Percentiles rank a stretch among this genome's conserved stretches.
Evolutionary conservation across 805 yeast genomes (phyloP).

Genomic region (Schwanniomyces polymorphus): DNA sequence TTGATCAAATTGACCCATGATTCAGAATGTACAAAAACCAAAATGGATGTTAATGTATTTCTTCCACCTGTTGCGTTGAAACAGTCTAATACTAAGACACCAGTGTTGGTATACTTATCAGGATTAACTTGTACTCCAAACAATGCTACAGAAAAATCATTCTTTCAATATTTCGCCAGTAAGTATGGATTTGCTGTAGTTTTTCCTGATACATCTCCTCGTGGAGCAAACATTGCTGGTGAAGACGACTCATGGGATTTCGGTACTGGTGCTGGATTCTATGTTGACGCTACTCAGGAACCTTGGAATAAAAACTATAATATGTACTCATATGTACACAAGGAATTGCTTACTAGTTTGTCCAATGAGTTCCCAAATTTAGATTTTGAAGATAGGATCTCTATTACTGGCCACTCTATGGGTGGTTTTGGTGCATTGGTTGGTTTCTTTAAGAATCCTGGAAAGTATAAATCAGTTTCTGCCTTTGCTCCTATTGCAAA

Average conservation of each 20-base stretch:
- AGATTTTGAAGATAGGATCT: constrained; percentile 58
- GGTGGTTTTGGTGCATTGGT: constrained; percentile 94
- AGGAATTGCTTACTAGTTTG: constrained; percentile 64
- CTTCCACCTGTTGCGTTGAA: constrained; percentile 52
- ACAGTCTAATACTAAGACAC: constrained; percentile 42
- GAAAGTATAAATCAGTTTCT: constrained; percentile 71
- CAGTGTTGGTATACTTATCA: constrained; percentile 76
- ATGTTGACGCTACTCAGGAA: constrained; percentile 75
- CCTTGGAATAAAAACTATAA: constrained; percentile 74
- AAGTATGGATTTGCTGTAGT: constrained; percentile 84
- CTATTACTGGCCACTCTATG: constrained; percentile 97
- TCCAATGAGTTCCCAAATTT: constrained; percentile 43
- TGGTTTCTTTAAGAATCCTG: constrained; percentile 64
- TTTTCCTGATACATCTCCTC: constrained; percentile 96
- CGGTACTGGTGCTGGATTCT: constrained; percentile 95
- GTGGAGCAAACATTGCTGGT: constrained; percentile 77
- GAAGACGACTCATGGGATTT: constrained; percentile 85
- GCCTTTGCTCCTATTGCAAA: constrained; percentile 91
- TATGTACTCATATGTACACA: constrained; percentile 82
- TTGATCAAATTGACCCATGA: constrained; percentile 74
- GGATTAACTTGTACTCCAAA: constrained; percentile 94
- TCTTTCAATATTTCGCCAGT: constrained; percentile 76
- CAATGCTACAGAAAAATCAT: constrained; percentile 93
- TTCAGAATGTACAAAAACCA: constrained; percentile 61
- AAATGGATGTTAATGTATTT: constrained; percentile 83